Percentiles rank a stretch among this genome's conserved stretches.
phyloP scores from a whole-genome alignment of 768 basidiomycete genomes.

The Daedaleopsis sinensis region DNA sequence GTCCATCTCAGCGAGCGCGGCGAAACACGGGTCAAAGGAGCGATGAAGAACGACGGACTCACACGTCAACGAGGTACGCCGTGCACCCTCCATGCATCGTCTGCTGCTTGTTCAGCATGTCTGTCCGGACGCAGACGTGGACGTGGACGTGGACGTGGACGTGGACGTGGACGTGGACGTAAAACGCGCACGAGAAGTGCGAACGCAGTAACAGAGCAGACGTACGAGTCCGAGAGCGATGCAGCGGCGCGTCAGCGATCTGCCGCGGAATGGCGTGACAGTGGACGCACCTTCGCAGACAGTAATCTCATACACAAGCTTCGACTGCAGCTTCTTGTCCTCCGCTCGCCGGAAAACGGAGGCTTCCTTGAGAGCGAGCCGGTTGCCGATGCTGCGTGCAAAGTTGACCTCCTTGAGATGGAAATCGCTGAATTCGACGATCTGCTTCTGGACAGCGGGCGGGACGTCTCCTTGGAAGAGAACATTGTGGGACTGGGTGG shows the following conservation, averaged over 20 bases:
- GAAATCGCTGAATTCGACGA: constrained; percentile 16
- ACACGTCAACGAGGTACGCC: constrained; percentile 4
- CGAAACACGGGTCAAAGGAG: neutral
- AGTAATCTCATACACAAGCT: constrained; percentile 2
- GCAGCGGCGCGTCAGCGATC: no score
- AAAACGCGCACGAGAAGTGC: no score
- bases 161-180: neutral
- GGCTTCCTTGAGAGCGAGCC: constrained; percentile 5
- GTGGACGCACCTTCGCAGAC: constrained; percentile 4
- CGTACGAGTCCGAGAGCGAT: no score
- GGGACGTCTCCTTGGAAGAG: constrained; percentile 3
- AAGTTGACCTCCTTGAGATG: constrained; percentile 7
- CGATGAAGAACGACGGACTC: neutral
- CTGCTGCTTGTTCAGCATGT: constrained; percentile 2
- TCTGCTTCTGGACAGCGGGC: constrained; percentile 3
- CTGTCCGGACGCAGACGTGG: neutral
- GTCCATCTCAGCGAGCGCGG: neutral
- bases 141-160: neutral
- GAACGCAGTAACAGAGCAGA: no score
- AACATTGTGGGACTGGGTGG: neutral
- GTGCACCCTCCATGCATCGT: constrained; percentile 3
- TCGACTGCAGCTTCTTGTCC: constrained; percentile 9
- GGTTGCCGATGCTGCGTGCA: constrained; percentile 2
- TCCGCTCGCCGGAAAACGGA: constrained; percentile 1
- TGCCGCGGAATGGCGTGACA: neutral